Base-by-base conservation (phyloP, 176 grass and related monocot species). In the Musa beccarii region DNA sequence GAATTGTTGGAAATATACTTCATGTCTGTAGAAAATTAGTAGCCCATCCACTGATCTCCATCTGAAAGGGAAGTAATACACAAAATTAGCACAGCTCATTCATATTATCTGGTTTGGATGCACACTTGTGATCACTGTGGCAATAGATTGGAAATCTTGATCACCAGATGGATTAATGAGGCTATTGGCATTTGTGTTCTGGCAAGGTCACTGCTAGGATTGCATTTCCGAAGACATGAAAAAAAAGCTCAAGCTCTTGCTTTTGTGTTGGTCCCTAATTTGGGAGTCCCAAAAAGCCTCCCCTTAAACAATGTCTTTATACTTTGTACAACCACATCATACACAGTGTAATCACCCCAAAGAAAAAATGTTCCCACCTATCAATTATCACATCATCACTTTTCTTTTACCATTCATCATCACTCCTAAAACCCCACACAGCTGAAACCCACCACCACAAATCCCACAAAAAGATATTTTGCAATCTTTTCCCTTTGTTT, bases 401-500 rank as follows among this genome's bases (percentile, higher is more conserved):
- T 43, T 73, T 26, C 22, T 28, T 24, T 73, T 23, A 73, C 19
- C 2, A 54, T 11, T 9, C 65, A 55, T 73, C 52, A 54, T 54
- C 71, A 24, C 54, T 54, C 43, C 52, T n/a, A 14, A 34, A 61
- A 59, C 26, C 54, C 26, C 1, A 13, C 53, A 61, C 24, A 61
- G n/a, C 20, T 26, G 12, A 10, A n/a, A 24, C 21, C 21, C 20
- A 14, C 22, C 34, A 43, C 34, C 52, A 8, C 3, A 23, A 15
- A 75, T 20, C 53, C 6, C 22, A 43, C 34, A n/a, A 43, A 2
- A 63, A 11, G 11, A 57, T 54, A 24, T 54, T 34, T 29, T 54
- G 22, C 12, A 17, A 49, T 79, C 85, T 59, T 71, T 67, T 74
- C 81, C 85, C 81, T 72, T 77, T 73, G 66, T 49, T 26, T 51